Base-by-base conservation (phyloP, 2,329 filamentous ascomycete genomes). In the Neocatenulostroma microsporum region DNA sequence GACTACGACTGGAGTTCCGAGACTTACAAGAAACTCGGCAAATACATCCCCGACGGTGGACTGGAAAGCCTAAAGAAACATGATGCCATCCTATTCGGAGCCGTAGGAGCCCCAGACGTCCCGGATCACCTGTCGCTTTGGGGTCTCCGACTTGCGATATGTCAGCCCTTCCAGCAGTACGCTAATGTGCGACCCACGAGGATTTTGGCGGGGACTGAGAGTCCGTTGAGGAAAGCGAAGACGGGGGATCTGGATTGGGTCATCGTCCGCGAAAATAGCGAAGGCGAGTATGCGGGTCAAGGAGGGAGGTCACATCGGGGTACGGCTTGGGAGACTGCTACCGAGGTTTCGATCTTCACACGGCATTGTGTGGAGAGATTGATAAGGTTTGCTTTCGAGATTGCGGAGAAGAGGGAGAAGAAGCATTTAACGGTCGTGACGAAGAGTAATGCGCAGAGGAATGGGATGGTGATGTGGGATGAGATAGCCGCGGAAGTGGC, bases 381-480 rank as follows among this genome's bases (percentile, higher is more conserved):
- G 10, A 73, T 81, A 49, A 69, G 75, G 1, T 80, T 80, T 40
- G 75, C 76, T 0, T 81, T 80, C 45, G 72, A 80, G 54, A 70
- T 67, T 4, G 77, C 77, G 0, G 69, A 66, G 43, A 69, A 64
- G 46, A 61, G 77, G 3, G 72, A 72, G 0, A 64, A 71, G 26
- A 79, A 76, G 59, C 61, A 70, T 9, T 50, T 81, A 21, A 80
- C 76, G 0, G 70, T 80, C 1, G 77, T 80, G 3, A 79, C 76
- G 0, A 81, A 81, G 61, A 76, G 72, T 29, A 81, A 81, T 51
- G 76, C 76, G 0, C 76, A 79, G 56, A 64, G 76, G 0, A 78
- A 80, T 36, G 76, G 77, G 0, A 78, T 81, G 76, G 77, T 81
- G 1, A 67, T 81, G 40, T 81, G 77, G 78, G 77, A 81, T 49